Evolutionary conservation across 257 asterid species (phyloP).

Genomic region (Solanum lycopersicoides): DNA sequence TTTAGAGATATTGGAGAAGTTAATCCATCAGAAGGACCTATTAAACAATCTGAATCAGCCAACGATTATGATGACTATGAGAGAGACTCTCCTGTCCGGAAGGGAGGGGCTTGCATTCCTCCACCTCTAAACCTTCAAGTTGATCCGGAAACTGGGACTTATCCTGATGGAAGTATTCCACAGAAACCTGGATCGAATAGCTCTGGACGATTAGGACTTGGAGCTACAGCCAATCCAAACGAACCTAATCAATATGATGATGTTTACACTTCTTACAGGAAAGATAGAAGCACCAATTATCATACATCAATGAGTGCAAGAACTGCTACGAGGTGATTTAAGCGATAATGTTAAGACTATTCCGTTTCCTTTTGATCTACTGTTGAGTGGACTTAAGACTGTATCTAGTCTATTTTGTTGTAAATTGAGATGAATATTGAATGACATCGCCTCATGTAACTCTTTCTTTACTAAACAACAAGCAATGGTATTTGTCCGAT

Average conservation of each 20-base stretch:
- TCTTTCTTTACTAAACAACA: background rate
- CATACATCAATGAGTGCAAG: constrained; percentile 82
- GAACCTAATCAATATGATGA: constrained; percentile 87
- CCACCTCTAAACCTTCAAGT: constrained; percentile 66
- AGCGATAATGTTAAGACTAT: background rate
- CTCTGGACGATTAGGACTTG: constrained; percentile 74
- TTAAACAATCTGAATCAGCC: constrained; percentile 44
- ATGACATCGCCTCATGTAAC: background rate
- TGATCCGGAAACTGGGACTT: constrained; percentile 53
- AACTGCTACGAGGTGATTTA: constrained; percentile 30
- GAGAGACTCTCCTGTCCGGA: constrained; percentile 53
- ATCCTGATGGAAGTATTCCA: constrained; percentile 62
- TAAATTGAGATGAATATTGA: background rate
- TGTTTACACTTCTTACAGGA: constrained; percentile 84
- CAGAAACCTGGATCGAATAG: constrained; percentile 54
- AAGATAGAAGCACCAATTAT: constrained; percentile 79
- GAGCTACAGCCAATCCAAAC: constrained; percentile 70
- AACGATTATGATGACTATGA: constrained; percentile 64
- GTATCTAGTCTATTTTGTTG: background rate
- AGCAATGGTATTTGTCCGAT: background rate
- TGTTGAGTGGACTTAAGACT: background rate
- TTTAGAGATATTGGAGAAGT: constrained; percentile 87
- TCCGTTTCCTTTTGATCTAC: background rate
- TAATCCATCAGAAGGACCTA: constrained; percentile 87
- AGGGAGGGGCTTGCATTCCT: constrained; percentile 93